Percentiles rank a stretch among this genome's conserved stretches.
Conservation (phyloP, 1,284 basidiomycete species). For the Cutaneotrichosporon cutaneum region DNA sequence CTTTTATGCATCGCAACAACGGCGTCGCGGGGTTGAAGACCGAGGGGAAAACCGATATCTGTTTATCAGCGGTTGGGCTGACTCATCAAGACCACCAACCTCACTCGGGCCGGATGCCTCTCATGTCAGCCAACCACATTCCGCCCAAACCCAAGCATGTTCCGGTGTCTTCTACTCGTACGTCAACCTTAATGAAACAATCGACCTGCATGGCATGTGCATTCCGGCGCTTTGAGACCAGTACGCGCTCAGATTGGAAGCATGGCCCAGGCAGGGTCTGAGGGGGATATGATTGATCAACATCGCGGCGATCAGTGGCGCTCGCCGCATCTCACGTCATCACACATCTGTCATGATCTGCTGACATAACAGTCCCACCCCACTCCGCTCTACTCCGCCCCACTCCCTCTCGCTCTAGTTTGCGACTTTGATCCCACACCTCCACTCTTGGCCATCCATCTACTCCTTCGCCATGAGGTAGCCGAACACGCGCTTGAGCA, state of each 20-base stretch:
- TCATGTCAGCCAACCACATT: background rate
- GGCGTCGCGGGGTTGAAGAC: too few relatives aligned
- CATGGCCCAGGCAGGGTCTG: too few relatives aligned
- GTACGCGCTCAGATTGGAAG: too few relatives aligned
- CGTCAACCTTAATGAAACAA: background rate
- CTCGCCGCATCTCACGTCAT: too few relatives aligned
- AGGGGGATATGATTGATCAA: too few relatives aligned
- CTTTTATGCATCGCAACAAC: background rate
- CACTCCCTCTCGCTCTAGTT: background rate
- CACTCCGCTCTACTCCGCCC: too few relatives aligned
- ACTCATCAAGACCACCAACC: background rate
- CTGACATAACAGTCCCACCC: too few relatives aligned
- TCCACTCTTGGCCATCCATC: background rate
- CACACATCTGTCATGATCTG: too few relatives aligned
- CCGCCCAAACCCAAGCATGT: background rate
- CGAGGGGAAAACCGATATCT: too few relatives aligned
- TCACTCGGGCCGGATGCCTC: background rate
- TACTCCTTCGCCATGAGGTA: slow-evolving; percentile 12
- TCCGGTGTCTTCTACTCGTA: background rate
- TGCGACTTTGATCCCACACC: background rate
- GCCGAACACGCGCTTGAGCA: slow-evolving; percentile 27
- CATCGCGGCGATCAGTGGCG: too few relatives aligned
- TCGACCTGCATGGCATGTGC: background rate
- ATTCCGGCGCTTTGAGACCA: background rate
- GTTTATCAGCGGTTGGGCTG: background rate